phyloP scores from a whole-genome alignment of 83 land plant genomes.

The Picea abies region DNA sequence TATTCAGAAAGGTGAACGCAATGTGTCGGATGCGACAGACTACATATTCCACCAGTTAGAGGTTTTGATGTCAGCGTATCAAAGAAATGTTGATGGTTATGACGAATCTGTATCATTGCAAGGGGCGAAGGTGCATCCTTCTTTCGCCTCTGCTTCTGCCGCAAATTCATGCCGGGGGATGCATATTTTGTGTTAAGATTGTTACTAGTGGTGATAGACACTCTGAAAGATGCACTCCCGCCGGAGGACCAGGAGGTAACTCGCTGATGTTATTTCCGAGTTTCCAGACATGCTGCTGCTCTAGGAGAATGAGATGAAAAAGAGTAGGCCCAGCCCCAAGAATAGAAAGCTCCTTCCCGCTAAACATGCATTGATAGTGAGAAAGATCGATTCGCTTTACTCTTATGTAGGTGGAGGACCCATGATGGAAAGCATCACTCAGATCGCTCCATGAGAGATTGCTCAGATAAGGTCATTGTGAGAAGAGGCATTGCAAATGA shows the following conservation, averaged over 20 bases:
- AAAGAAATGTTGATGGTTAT: too few species aligned
- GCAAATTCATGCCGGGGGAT: neutral
- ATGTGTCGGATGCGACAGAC: too few species aligned
- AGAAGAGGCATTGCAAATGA: too few species aligned
- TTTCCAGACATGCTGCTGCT: neutral
- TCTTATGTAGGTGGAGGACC: too few species aligned
- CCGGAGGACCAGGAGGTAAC: conserved; percentile 48
- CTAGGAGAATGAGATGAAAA: neutral
- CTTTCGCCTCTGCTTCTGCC: neutral
- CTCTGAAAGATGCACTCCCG: conserved; percentile 31
- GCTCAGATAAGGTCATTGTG: too few species aligned
- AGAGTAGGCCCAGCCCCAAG: neutral
- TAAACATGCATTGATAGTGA: too few species aligned
- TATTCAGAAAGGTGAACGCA: too few species aligned
- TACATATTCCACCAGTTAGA: too few species aligned
- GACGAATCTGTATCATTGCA: neutral
- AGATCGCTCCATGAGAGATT: too few species aligned
- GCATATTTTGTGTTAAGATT: neutral
- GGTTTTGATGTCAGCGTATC: too few species aligned
- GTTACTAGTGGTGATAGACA: neutral
- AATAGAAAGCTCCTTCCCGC: neutral
- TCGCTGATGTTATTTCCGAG: conserved; percentile 48
- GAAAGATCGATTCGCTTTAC: too few species aligned
- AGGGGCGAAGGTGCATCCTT: neutral
- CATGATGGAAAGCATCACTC: too few species aligned